Evolutionary conservation across 169 alveolate genomes (phyloP).

Genomic region (Prorocentrum cordatum): DNA sequence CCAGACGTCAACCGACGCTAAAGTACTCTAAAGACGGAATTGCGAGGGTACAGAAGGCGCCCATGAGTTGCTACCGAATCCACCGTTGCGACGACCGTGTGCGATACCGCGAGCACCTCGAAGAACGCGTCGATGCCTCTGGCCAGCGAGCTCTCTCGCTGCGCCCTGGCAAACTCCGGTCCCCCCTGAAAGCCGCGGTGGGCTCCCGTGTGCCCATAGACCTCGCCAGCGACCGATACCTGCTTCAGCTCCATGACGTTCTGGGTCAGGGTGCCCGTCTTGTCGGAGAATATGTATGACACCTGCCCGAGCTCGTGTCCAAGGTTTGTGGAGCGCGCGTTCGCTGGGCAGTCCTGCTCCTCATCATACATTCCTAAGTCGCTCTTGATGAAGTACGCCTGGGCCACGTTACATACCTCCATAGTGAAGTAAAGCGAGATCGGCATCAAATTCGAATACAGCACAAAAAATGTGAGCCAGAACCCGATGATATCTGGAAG

Average conservation of each 20-base stretch:
- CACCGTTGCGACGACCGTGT: conserved; percentile 26
- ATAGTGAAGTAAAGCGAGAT: conserved; percentile 29
- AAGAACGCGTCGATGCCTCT: too few relatives aligned
- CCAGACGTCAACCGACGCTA: too few relatives aligned
- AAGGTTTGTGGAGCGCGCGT: conserved; percentile 39
- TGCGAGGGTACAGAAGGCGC: too few relatives aligned
- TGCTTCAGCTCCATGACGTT: conserved; percentile 53
- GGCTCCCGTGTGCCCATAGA: conserved; percentile 13
- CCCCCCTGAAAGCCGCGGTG: conserved; percentile 18
- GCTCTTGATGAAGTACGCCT: conserved; percentile 45
- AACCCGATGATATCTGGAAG: conserved; percentile 43
- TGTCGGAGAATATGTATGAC: conserved; percentile 43
- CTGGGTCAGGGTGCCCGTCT: conserved; percentile 58
- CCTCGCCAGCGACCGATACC: conserved; percentile 28
- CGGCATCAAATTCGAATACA: conserved; percentile 57
- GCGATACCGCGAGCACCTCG: conserved; percentile 44
- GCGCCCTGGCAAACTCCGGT: not conserved
- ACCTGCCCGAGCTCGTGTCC: conserved; percentile 55
- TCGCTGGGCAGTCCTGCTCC: conserved; percentile 48
- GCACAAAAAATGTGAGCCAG: conserved; percentile 60
- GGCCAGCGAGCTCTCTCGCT: too few relatives aligned
- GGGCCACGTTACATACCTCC: conserved; percentile 19
- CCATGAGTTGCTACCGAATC: too few relatives aligned
- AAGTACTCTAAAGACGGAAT: too few relatives aligned
- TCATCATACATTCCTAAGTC: conserved; percentile 36